Evolutionary conservation across 208 protist genomes (phyloP).

Genomic region (Crithidia mellificae): DNA sequence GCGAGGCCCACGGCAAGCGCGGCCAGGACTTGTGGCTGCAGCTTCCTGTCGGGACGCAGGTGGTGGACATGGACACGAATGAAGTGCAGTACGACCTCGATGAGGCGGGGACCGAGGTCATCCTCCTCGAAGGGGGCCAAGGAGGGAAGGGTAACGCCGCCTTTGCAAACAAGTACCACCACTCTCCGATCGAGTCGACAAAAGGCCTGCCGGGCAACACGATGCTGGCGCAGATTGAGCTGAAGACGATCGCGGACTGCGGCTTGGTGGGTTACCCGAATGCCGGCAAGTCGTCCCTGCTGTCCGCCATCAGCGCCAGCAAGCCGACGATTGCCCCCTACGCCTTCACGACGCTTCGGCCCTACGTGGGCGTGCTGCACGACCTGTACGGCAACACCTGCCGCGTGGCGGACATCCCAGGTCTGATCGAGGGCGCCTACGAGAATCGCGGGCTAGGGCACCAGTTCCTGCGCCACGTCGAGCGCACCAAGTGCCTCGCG

Average conservation of each 20-base stretch:
- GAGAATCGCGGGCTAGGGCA: conserved; percentile 89
- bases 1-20: conserved; percentile 69
- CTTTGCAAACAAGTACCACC: conserved; percentile 89
- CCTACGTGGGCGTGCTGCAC: conserved; percentile 86
- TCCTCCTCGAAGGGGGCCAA: conserved; percentile 89
- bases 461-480: conserved; percentile 91
- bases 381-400: conserved; percentile 85
- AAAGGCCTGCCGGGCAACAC: conserved; percentile 90
- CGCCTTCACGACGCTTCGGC: conserved; percentile 91
- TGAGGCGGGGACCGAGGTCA: conserved; percentile 70
- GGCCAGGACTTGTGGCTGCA: conserved; percentile 79
- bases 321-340: conserved; percentile 88
- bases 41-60: conserved; percentile 83
- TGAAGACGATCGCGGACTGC: conserved; percentile 92
- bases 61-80: conserved; percentile 92
- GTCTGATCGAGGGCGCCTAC: conserved; percentile 91
- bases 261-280: conserved; percentile 93
- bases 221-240: conserved; percentile 88
- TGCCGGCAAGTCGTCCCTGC: conserved; percentile 91
- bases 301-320: conserved; percentile 85
- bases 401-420: conserved; percentile 88
- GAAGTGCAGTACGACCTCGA: conserved; percentile 86
- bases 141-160: conserved; percentile 91
- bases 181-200: conserved; percentile 88
- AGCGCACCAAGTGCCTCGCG: conserved; percentile 85